Evolutionary conservation across 352 stramenopile species (phyloP).

Genomic region (Phytophthora pluvialis): DNA sequence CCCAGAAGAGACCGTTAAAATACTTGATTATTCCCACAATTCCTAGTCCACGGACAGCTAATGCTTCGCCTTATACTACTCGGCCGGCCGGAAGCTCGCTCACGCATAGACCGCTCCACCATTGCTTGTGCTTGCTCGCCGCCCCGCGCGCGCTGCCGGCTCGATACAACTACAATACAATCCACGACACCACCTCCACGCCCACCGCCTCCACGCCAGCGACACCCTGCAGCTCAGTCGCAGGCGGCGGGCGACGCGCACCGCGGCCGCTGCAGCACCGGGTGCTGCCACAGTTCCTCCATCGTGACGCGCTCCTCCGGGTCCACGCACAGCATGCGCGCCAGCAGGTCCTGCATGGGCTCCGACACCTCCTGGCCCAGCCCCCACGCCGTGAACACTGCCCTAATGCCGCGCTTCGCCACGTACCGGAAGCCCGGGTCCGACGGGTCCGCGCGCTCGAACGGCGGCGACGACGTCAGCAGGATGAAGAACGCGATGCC

Average conservation of each 20-base stretch:
- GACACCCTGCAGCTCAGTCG: not conserved
- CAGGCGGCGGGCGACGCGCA: not conserved
- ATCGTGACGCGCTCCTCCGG: constrained; percentile 63
- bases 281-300: constrained; percentile 68
- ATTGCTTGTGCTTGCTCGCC: no score
- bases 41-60: constrained; percentile 17
- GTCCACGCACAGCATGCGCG: constrained; percentile 73
- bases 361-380: constrained; percentile 51
- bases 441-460: constrained; percentile 83
- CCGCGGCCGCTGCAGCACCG: constrained; percentile 44
- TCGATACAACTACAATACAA: constrained; percentile 20
- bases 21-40: constrained; percentile 25
- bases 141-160: no score
- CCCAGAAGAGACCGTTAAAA: not conserved
- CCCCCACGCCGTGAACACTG: constrained; percentile 77
- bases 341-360: constrained; percentile 73
- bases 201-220: no score
- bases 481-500: constrained; percentile 96
- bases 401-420: constrained; percentile 68
- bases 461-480: constrained; percentile 92
- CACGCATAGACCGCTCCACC: no score
- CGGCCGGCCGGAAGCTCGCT: not conserved
- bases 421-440: constrained; percentile 92
- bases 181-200: not conserved
- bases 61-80: constrained; percentile 20